Base-by-base conservation (phyloP, 305 asterid genomes). In the Caryopteris hybrid region DNA sequence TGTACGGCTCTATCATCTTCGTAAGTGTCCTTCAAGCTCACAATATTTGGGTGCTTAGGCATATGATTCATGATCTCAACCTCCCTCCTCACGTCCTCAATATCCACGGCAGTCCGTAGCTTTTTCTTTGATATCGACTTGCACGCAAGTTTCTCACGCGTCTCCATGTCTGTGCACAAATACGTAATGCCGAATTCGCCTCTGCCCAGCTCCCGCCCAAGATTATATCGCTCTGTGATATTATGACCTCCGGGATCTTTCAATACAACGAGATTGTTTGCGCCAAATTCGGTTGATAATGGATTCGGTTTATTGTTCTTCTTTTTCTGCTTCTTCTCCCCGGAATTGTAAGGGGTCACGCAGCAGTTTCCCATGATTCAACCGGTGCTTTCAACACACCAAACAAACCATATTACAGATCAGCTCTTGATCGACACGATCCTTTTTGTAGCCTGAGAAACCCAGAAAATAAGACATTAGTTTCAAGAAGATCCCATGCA, bases 321-420 rank as follows among this genome's bases (percentile, higher is more conserved):
- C 11, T 23, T 52, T 52, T 22, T 51, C 13, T 8, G 58, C 58
- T 51, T 51, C 58, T 50, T 50, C 56, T 4, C 17, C 13, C 34
- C 13, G 20, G 55, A 17, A 20, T 10, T 20, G 9, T 25, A 20
- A 23, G 59, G 59, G 36, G 36, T 52, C 9, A 13, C 36, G 8
- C 36, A 52, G 59, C 59, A 52, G 59, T 52, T 52, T 17, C 59
- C 59, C 59, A 52, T 52, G 17, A 25, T 52, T 25, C 29, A 18
- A 27, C 22, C 0, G 41, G 55, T 33, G 33, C 34, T 51, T 16
- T 22, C 51, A n/a, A 10, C 22, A 33, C 45, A 58, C 18, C 61
- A 2, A 38, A 60, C 27, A 46, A 39, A 59, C 43, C 46, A 43
- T 55, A 55, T 64, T 50, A 64, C 36, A 41, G 22, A 76, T 52